phyloP scores from a whole-genome alignment of 83 land plant genomes.

The Picea mariana region DNA sequence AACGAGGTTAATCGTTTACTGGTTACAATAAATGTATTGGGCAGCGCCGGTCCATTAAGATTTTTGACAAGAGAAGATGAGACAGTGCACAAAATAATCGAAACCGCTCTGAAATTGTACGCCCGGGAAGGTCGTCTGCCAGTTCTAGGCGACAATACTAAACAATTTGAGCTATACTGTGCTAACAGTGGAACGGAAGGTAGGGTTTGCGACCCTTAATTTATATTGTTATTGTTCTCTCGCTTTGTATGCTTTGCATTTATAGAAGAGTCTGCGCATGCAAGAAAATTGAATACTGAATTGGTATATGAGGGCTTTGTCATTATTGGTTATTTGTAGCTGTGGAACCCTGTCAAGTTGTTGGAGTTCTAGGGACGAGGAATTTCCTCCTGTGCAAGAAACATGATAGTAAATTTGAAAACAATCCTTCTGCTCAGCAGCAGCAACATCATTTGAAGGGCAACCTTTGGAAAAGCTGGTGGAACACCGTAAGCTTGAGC shows the following conservation, averaged over 20 bases:
- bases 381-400: conserved; percentile 63
- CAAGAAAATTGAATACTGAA: no score
- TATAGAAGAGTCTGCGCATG: no score
- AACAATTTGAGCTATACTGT: conserved; percentile 52
- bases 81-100: conserved; percentile 51
- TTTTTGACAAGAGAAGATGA: conserved; percentile 54
- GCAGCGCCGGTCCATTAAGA: conserved; percentile 72
- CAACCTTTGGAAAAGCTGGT: conserved; percentile 48
- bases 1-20: conserved; percentile 34
- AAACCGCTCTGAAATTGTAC: conserved; percentile 54
- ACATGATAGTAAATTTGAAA: conserved; percentile 13
- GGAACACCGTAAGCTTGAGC: conserved; percentile 34
- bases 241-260: no score
- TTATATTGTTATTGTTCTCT: no score
- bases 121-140: conserved; percentile 71
- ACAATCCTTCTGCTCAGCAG: not conserved
- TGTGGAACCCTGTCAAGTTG: conserved; percentile 38
- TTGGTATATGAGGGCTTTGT: no score
- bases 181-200: conserved; percentile 52
- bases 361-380: conserved; percentile 41
- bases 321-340: conserved; percentile 26
- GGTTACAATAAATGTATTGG: conserved; percentile 54
- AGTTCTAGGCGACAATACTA: conserved; percentile 47
- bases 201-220: not conserved
- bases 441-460: conserved; percentile 19